Conservation (phyloP, 805 yeast genomes). For the Candida arabinofermentans region DNA sequence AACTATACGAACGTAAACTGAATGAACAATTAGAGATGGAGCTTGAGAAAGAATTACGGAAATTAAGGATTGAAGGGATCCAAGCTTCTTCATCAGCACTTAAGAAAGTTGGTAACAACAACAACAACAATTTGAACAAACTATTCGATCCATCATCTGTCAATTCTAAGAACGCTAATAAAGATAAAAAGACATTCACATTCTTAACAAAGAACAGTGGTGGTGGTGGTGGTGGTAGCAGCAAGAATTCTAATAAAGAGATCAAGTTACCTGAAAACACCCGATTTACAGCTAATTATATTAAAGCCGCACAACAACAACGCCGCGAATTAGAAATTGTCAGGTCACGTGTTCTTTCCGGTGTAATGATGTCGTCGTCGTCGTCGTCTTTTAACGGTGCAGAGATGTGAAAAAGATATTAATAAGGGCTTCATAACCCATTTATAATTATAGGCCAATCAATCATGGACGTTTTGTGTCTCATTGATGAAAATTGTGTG, state of each 20-base stretch:
- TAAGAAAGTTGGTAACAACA: slow-evolving; percentile 18
- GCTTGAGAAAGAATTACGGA: slow-evolving; percentile 12
- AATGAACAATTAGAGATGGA: slow-evolving; percentile 1
- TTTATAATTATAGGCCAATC: no score
- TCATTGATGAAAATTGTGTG: no score
- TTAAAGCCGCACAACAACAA: slow-evolving; percentile 46
- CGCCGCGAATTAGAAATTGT: slow-evolving; percentile 53
- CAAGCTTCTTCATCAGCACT: slow-evolving; percentile 2
- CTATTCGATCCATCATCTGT: not conserved
- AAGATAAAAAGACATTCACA: slow-evolving; percentile 35
- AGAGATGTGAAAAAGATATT: no score
- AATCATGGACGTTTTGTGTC: no score
- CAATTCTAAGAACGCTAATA: not conserved
- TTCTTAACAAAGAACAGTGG: slow-evolving; percentile 53
- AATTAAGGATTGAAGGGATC: slow-evolving; percentile 9
- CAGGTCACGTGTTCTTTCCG: slow-evolving; percentile 48
- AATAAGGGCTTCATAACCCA: no score
- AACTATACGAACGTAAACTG: slow-evolving; percentile 10
- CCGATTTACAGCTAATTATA: slow-evolving; percentile 49
- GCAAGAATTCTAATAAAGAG: no score
- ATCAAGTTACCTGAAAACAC: slow-evolving; percentile 51
- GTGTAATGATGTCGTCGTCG: no score
- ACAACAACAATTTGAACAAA: not conserved
- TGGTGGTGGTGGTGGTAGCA: no score
- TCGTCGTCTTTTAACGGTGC: no score